Conservation (phyloP, 2,329 filamentous ascomycete genomes). For the Exophiala spinifera region DNA sequence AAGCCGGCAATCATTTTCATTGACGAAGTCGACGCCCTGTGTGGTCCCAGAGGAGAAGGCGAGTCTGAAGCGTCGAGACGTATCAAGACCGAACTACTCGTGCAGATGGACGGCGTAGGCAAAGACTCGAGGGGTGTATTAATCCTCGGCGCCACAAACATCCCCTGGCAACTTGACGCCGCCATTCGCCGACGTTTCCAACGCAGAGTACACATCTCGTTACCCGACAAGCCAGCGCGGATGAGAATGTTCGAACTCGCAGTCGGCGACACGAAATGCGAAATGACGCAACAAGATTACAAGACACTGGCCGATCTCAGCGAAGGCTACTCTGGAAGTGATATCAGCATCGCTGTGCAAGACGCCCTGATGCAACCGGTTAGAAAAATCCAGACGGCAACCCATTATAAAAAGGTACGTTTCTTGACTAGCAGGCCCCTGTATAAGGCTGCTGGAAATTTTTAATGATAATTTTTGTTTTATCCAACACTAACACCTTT, state of each 20-base stretch:
- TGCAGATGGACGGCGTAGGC: constrained; percentile 98
- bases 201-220: constrained; percentile 87
- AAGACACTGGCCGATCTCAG: constrained; percentile 74
- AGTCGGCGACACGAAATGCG: constrained; percentile 88
- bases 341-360: constrained; percentile 94
- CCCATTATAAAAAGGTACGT: constrained; percentile 88
- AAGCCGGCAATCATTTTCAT: constrained; percentile 99
- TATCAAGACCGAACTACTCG: constrained; percentile 97
- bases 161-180: constrained; percentile 96
- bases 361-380: constrained; percentile 97
- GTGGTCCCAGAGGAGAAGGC: constrained; percentile 86
- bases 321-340: constrained; percentile 92
- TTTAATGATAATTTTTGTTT: too few species aligned
- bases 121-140: constrained; percentile 92
- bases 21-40: constrained; percentile 95
- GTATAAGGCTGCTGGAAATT: too few species aligned
- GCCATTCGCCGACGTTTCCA: constrained; percentile 96
- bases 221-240: constrained; percentile 82
- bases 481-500: too few species aligned
- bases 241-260: constrained; percentile 95
- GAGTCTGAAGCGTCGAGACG: constrained; percentile 95
- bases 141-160: constrained; percentile 94
- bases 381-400: constrained; percentile 92
- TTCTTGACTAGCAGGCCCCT: too few species aligned
- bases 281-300: constrained; percentile 74